Percentiles rank a stretch among this genome's conserved stretches.
These are phyloP conservation scores for Tetrahymena malaccensis DNA, from an alignment of 73 alveolate species.

Conservation along the genomic window DNA sequence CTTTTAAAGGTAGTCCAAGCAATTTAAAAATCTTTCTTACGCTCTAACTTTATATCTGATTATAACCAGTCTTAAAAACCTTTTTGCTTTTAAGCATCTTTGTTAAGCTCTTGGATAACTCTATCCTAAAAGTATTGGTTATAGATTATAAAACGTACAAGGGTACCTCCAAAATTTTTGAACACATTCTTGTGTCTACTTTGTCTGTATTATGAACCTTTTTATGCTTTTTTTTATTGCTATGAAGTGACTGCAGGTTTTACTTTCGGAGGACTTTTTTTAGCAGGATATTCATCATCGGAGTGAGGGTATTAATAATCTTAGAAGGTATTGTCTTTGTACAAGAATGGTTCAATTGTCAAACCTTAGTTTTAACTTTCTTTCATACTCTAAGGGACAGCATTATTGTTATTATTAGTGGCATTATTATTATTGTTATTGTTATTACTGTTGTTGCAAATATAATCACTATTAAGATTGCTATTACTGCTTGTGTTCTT, in stretches of 20 bases:
- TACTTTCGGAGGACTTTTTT: neutral
- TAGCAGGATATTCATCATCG: neutral
- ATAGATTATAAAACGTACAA: neutral
- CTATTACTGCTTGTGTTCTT: neutral
- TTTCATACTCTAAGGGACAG: neutral
- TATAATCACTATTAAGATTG: neutral
- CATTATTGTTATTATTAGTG: neutral
- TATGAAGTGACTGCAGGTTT: neutral
- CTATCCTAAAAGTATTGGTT: neutral
- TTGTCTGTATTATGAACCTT: neutral
- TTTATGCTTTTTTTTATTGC: neutral
- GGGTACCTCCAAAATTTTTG: neutral
- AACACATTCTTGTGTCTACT: neutral
- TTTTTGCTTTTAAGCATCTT: neutral
- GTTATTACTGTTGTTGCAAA: neutral
- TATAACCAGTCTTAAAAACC: neutral
- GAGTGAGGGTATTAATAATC: neutral
- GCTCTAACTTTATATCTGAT: neutral
- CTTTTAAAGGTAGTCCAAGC: neutral
- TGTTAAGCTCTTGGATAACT: neutral
- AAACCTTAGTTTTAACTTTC: neutral
- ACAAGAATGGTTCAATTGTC: neutral
- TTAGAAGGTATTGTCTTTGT: neutral
- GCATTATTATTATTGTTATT: neutral
- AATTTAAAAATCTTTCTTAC: neutral